Conservation (phyloP, 768 basidiomycete species). For the Auricularia auricula-judae region DNA sequence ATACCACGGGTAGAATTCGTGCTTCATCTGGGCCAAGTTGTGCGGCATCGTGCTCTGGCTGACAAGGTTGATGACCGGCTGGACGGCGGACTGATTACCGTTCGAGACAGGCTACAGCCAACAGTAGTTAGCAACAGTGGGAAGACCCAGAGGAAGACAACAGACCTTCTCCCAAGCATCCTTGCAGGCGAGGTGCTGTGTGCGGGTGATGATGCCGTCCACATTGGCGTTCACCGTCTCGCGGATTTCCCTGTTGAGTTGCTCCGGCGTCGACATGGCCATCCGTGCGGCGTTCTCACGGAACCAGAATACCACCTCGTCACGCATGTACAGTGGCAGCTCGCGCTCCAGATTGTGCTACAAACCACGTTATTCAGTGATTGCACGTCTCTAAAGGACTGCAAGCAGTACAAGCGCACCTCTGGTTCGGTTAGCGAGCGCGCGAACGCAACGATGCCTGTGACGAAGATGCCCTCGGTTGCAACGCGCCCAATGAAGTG, state of each 20-base stretch:
- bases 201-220: conserved; percentile 66
- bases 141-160: neutral
- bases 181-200: conserved; percentile 79
- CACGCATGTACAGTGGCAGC: conserved; percentile 81
- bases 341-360: conserved; percentile 91
- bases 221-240: conserved; percentile 41
- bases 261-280: conserved; percentile 42
- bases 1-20: conserved; percentile 19
- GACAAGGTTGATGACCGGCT: conserved; percentile 20
- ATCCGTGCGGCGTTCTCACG: conserved; percentile 35
- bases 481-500: conserved; percentile 80
- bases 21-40: conserved; percentile 18
- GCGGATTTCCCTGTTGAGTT: conserved; percentile 37
- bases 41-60: conserved; percentile 2
- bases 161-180: conserved; percentile 71
- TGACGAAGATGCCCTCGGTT: conserved; percentile 80
- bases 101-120: neutral
- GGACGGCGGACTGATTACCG: conserved; percentile 6
- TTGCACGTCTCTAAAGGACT: conserved; percentile 2
- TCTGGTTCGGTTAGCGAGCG: conserved; percentile 86
- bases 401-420: conserved; percentile 27
- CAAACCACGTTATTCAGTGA: neutral
- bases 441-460: conserved; percentile 84
- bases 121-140: conserved; percentile 12
- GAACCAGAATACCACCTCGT: conserved; percentile 80